Percentiles rank a stretch among this genome's conserved stretches.
Conservation (phyloP, 306 rosid species). For the Lathyrus oleraceus region DNA sequence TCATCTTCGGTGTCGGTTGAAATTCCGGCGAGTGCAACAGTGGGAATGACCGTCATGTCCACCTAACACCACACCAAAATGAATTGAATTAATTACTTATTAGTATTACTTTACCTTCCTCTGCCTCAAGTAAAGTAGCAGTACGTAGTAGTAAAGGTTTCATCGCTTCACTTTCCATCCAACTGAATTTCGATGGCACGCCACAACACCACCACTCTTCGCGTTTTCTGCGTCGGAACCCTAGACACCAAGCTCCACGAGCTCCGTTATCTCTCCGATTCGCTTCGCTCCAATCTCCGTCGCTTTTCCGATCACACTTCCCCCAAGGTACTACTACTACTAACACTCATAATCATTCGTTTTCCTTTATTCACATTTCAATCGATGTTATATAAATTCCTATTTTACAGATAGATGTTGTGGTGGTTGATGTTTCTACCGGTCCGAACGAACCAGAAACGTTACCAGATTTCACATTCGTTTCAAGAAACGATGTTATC, state of each 20-base stretch:
- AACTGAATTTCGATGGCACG: background rate
- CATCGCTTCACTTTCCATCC: background rate
- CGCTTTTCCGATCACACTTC: slow-evolving; percentile 53
- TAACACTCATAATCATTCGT: background rate
- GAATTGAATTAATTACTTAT: too few relatives aligned
- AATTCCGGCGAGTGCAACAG: too few relatives aligned
- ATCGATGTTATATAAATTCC: background rate
- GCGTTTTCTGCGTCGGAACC: slow-evolving; percentile 80
- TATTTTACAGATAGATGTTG: slow-evolving; percentile 43
- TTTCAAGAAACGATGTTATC: slow-evolving; percentile 64
- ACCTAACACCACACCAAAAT: too few relatives aligned
- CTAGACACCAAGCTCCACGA: slow-evolving; percentile 83
- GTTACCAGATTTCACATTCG: slow-evolving; percentile 52
- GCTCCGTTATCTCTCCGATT: slow-evolving; percentile 65
- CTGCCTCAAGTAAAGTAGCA: too few relatives aligned
- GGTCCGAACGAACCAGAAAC: slow-evolving; percentile 40
- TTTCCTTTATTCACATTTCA: background rate
- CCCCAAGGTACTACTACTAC: slow-evolving; percentile 37
- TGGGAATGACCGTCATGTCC: too few relatives aligned
- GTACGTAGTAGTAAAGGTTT: too few relatives aligned
- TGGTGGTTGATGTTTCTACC: slow-evolving; percentile 74
- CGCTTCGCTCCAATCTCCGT: slow-evolving; percentile 63
- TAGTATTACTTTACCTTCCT: too few relatives aligned
- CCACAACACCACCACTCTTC: slow-evolving; percentile 40
- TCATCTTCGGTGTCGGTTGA: too few relatives aligned